Evolutionary conservation across 2,329 filamentous ascomycete genomes (phyloP).

Genomic region (Botrytis medusae): DNA sequence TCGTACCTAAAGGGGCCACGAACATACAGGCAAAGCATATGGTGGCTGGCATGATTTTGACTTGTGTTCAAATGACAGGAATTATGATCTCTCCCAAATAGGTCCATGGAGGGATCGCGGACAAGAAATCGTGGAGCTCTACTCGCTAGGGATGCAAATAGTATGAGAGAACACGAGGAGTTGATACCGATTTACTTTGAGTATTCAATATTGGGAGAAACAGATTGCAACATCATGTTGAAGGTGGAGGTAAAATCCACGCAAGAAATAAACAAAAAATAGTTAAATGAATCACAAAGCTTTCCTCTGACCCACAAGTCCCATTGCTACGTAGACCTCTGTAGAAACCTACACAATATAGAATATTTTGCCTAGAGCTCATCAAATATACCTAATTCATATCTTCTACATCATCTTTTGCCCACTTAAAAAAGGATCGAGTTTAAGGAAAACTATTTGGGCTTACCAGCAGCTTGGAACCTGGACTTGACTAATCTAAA

Average conservation of each 20-base stretch:
- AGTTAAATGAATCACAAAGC: neutral
- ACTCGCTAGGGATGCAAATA: neutral
- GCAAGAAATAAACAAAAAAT: neutral
- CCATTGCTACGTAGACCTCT: neutral
- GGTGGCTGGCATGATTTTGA: neutral
- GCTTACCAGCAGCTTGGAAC: neutral
- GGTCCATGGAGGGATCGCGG: neutral
- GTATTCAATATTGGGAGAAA: neutral
- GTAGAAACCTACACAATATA: neutral
- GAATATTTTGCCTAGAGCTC: neutral
- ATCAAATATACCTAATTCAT: too few relatives aligned
- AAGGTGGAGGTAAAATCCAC: neutral
- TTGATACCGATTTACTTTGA: too few relatives aligned
- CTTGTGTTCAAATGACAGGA: neutral
- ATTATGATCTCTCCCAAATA: neutral
- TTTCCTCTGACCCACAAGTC: neutral
- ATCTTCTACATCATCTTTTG: neutral
- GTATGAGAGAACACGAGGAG: neutral
- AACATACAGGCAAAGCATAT: neutral
- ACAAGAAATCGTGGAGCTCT: neutral
- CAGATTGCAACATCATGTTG: neutral
- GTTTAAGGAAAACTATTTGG: too few relatives aligned
- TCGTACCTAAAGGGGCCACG: neutral
- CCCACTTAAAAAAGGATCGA: too few relatives aligned
- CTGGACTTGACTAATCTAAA: neutral